A percentile compares a stretch with the other conserved stretches of the same genome.
Evolutionary conservation across 306 rosid genomes (phyloP).

Genomic region (Quercus dentata): DNA sequence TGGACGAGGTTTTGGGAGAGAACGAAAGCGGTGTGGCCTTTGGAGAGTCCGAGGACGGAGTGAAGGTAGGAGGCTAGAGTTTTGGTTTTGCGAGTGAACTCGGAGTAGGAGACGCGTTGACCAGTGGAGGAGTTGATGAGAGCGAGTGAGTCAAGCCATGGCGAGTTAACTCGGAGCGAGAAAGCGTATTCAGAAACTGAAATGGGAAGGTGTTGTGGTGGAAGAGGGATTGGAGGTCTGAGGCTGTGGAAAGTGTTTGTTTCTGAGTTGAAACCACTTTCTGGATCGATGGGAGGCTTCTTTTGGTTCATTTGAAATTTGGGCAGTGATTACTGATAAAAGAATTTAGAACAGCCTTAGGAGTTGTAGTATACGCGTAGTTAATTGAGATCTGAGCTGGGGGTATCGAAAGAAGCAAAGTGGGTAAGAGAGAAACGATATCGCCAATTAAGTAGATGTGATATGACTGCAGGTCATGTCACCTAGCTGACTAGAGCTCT

Average conservation of each 20-base stretch:
- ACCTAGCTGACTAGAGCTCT: too few relatives aligned
- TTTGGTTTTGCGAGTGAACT: conserved; percentile 20
- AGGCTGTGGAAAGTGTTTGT: conserved; percentile 53
- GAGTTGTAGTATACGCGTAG: too few relatives aligned
- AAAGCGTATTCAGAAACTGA: conserved; percentile 33
- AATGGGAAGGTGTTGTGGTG: conserved; percentile 31
- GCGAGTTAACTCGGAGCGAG: conserved; percentile 36
- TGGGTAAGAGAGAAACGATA: too few relatives aligned
- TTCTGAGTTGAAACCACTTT: conserved; percentile 39
- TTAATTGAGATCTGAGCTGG: too few relatives aligned
- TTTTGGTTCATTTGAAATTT: too few relatives aligned
- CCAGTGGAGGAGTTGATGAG: conserved; percentile 34
- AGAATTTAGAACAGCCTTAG: too few relatives aligned
- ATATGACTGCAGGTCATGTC: too few relatives aligned
- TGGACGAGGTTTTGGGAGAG: conserved; percentile 39
- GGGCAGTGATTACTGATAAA: too few relatives aligned
- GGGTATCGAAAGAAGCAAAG: too few relatives aligned
- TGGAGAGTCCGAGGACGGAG: conserved; percentile 31
- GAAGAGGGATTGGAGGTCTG: conserved; percentile 35
- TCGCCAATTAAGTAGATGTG: too few relatives aligned
- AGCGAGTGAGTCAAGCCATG: conserved; percentile 34
- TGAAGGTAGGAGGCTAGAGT: conserved; percentile 48
- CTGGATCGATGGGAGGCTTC: not conserved
- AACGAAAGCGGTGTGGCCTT: conserved; percentile 41
- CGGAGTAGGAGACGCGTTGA: conserved; percentile 30